Evolutionary conservation across 1,284 basidiomycete genomes (phyloP), one percentile per base, ranked within the genome.

Genomic region (Leccinum variabile): DNA sequence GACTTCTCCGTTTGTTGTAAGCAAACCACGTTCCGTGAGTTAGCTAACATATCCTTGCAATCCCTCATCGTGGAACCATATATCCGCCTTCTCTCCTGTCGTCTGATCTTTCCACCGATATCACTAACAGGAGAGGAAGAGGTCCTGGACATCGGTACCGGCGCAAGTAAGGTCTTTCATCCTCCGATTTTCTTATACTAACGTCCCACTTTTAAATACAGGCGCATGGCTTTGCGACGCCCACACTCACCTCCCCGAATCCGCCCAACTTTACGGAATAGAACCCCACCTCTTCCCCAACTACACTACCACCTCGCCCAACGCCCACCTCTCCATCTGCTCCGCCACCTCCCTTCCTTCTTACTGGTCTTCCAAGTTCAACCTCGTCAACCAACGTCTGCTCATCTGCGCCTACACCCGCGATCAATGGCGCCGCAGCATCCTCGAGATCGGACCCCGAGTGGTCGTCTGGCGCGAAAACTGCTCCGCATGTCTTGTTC

Each of bases 61-160:
- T 92, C 90, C 89, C 91, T 0, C 94, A 95, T 71, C 83, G 94
- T 57, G 94, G 28, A 94, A n/a, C 85, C 70, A 1, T 70, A 67
- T 33, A 70, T 69, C 1, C 61, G 53, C 28, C 55, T 67, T 32
- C 54, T 73, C 52, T 67, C 63, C 3, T 68, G 50, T 10, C 66
- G 70, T 33, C 57, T 72, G 18, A 54, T 72, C 18, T 54, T 74
- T 13, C 63, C 70, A 3, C 67, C 70, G 2, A 49, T 70, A 3
- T 52, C 50, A 3, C 18, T 65, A 18, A 62, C 64, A 25, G 63
- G 56, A 11, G 64, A 63, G 8, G 72, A 69, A 5, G 64, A 72
- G 2, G 54, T 74, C 32, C 57, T 73, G 1, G 70, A 73, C 25
- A 59, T 67, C 11, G 73, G 70, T 5, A 70, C 67, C 0, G 73